These are phyloP conservation scores for Aspergillus niger DNA, from an alignment of 2,329 filamentous ascomycete species.

Conservation along the genomic window DNA sequence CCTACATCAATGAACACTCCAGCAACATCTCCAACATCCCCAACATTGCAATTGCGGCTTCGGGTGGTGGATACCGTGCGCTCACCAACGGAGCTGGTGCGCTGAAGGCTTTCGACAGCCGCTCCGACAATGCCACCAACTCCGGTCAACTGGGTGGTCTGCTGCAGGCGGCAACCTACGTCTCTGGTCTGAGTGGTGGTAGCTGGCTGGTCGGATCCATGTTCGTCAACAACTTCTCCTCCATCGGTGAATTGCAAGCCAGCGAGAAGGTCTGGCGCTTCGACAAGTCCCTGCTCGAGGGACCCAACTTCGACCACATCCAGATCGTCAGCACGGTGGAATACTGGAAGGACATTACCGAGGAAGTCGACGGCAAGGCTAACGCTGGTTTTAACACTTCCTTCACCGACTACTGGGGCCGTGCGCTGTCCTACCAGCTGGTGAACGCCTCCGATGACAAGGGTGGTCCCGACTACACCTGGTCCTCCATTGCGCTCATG, in stretches of 20 bases:
- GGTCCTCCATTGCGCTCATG: constrained; percentile 72
- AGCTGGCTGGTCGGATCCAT: constrained; percentile 83
- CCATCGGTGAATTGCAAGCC: constrained; percentile 46
- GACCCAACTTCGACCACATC: constrained; percentile 53
- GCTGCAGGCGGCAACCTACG: constrained; percentile 77
- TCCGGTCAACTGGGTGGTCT: constrained; percentile 75
- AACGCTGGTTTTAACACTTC: constrained; percentile 67
- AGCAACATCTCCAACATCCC: constrained; percentile 60
- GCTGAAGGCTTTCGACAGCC: constrained; percentile 74
- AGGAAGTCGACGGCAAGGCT: constrained; percentile 62
- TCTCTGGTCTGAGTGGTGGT: constrained; percentile 79
- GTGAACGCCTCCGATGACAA: constrained; percentile 65
- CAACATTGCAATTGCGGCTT: constrained; percentile 75
- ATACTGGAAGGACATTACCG: constrained; percentile 63
- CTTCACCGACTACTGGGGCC: constrained; percentile 84
- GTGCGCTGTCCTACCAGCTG: constrained; percentile 82
- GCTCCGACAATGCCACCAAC: constrained; percentile 63
- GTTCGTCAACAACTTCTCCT: constrained; percentile 75
- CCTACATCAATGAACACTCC: constrained; percentile 65
- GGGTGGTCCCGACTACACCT: constrained; percentile 77
- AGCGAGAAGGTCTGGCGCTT: constrained; percentile 61
- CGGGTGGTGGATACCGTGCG: constrained; percentile 85
- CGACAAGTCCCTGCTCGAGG: constrained; percentile 61
- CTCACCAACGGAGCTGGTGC: constrained; percentile 81
- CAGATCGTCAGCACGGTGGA: constrained; percentile 48